These are phyloP conservation scores for Kwoniella heveanensis DNA, from an alignment of 768 basidiomycete species.

Conservation along the genomic window DNA sequence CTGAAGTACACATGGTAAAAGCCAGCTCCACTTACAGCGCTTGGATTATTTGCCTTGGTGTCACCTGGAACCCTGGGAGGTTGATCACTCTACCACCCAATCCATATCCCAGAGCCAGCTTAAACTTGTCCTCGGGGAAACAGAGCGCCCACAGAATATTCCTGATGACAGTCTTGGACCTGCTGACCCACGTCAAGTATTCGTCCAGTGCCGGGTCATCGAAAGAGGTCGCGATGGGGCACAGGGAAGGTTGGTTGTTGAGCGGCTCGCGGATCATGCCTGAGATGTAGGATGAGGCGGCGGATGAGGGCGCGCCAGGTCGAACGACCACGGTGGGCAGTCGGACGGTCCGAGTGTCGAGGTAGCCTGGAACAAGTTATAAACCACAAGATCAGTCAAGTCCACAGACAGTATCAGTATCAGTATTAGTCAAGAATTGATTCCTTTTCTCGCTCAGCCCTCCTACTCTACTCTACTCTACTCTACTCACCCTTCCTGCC, in stretches of 20 bases:
- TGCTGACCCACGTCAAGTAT: constrained; percentile 62
- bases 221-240: constrained; percentile 48
- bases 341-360: constrained; percentile 53
- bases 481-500: constrained; percentile 52
- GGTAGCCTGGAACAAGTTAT: constrained; percentile 48
- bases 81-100: constrained; percentile 61
- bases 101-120: constrained; percentile 41
- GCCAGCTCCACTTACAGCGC: constrained; percentile 58
- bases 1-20: no score
- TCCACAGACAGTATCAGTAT: no score
- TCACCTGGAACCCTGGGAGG: constrained; percentile 66
- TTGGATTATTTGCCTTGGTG: constrained; percentile 62
- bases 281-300: constrained; percentile 57
- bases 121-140: constrained; percentile 59
- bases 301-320: constrained; percentile 54
- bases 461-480: no score
- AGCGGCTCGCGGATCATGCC: constrained; percentile 56
- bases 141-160: constrained; percentile 63
- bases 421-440: no score
- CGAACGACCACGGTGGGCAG: constrained; percentile 55
- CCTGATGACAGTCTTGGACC: constrained; percentile 61
- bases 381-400: no score
- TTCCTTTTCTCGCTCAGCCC: no score
- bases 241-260: constrained; percentile 43
- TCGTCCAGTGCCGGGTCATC: constrained; percentile 58